phyloP scores from a whole-genome alignment of 768 basidiomycete species.

The Auriscalpium orientale region DNA sequence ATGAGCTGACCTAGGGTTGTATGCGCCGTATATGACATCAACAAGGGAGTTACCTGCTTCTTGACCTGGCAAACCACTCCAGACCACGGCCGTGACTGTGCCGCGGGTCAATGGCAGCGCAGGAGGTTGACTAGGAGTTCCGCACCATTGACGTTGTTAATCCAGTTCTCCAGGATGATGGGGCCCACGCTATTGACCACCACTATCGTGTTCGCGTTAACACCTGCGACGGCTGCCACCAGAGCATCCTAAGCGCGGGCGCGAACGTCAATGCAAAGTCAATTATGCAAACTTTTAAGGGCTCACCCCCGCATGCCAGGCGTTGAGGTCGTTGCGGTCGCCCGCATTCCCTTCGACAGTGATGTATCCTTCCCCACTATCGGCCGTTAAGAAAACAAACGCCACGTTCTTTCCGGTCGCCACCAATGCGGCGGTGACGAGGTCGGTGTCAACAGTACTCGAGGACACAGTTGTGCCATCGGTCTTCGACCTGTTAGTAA shows the following conservation, averaged over 20 bases:
- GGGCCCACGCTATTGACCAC: constrained; percentile 46
- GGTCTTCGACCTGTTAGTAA: background rate
- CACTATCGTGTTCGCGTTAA: constrained; percentile 68
- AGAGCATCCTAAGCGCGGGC: constrained; percentile 25
- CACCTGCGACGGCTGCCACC: constrained; percentile 56
- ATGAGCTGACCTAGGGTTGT: constrained; percentile 43
- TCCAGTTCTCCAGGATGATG: constrained; percentile 35
- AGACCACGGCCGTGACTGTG: constrained; percentile 39
- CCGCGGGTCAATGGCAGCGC: background rate
- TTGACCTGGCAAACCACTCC: constrained; percentile 56
- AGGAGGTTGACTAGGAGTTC: background rate
- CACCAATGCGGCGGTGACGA: background rate
- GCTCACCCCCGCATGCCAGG: background rate
- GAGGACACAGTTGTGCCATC: constrained; percentile 1
- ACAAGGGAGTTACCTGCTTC: constrained; percentile 57
- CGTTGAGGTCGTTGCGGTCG: constrained; percentile 33
- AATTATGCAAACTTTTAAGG: background rate
- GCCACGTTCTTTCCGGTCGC: constrained; percentile 44
- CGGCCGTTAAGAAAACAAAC: constrained; percentile 69
- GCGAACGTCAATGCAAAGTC: background rate
- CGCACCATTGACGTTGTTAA: constrained; percentile 38
- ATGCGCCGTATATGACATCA: constrained; percentile 68
- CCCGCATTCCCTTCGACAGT: constrained; percentile 69
- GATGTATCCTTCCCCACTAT: constrained; percentile 78
- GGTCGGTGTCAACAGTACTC: background rate